Percentiles rank a stretch among this genome's conserved stretches.
Conservation (phyloP, 164 flowering plant species). For the Piper longum region DNA sequence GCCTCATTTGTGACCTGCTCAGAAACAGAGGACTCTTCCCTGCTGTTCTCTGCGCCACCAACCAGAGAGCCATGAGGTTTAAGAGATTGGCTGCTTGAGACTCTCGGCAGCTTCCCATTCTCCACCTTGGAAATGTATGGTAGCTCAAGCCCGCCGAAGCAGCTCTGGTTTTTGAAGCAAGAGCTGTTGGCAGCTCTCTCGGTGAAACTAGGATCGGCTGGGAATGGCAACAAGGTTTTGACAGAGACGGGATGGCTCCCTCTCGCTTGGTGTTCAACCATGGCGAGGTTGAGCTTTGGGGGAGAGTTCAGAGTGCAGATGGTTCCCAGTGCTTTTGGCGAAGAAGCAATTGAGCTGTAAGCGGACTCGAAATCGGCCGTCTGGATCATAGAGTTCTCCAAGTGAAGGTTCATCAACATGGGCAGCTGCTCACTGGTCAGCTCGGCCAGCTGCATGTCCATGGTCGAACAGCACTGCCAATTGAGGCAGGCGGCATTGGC, state of each 20-base stretch:
- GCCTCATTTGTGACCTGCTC: constrained; percentile 14
- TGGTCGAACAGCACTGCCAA: constrained; percentile 22
- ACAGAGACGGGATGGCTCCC: constrained; percentile 20
- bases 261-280: constrained; percentile 23
- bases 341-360: constrained; percentile 51
- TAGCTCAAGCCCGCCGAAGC: constrained; percentile 26
- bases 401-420: constrained; percentile 28
- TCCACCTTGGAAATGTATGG: constrained; percentile 19
- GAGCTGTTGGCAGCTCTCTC: constrained; percentile 83
- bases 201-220: constrained; percentile 68
- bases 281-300: constrained; percentile 40
- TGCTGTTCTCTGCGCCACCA: constrained; percentile 2
- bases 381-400: constrained; percentile 40
- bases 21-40: constrained; percentile 15
- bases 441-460: constrained; percentile 20
- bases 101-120: constrained; percentile 38
- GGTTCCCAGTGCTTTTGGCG: constrained; percentile 52
- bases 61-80: constrained; percentile 30
- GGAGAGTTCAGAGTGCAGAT: constrained; percentile 62
- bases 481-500: background rate
- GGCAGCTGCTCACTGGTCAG: constrained; percentile 23
- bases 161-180: constrained; percentile 40
- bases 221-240: constrained; percentile 28
- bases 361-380: constrained; percentile 35
- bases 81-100: constrained; percentile 46